Conservation (phyloP, 176 grass and related monocot species). For the Metroxylon sagu region DNA sequence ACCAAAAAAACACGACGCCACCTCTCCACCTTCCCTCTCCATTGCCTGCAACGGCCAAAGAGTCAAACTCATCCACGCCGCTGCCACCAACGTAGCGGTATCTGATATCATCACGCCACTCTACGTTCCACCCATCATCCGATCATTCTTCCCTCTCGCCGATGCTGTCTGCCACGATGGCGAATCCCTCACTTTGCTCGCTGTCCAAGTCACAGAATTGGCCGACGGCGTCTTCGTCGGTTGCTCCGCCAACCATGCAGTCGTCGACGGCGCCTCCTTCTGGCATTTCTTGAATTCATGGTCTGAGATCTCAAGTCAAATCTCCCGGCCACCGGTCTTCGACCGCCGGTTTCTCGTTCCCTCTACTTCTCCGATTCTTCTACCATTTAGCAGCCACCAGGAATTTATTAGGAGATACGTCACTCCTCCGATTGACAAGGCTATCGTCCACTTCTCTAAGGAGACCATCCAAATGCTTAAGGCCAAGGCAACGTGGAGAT, state of each 20-base stretch:
- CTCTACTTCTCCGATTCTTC: too few species aligned
- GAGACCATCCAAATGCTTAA: too few species aligned
- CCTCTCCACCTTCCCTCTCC: slow-evolving; percentile 16
- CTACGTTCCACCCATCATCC: slow-evolving; percentile 29
- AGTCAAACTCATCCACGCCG: slow-evolving; percentile 58
- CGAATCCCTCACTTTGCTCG: slow-evolving; percentile 54
- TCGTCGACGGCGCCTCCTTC: slow-evolving; percentile 86
- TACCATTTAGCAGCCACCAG: too few species aligned
- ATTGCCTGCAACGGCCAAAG: slow-evolving; percentile 71
- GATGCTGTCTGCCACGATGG: slow-evolving; percentile 68
- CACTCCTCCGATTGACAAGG: too few species aligned
- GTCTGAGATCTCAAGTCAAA: slow-evolving; percentile 15
- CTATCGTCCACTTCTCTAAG: too few species aligned
- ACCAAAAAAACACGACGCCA: background rate
- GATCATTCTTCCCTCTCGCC: slow-evolving; percentile 76
- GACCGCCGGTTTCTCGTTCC: too few species aligned
- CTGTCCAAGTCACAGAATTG: slow-evolving; percentile 81
- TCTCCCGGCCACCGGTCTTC: too few species aligned
- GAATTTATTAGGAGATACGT: too few species aligned
- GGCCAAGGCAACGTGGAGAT: slow-evolving; percentile 21
- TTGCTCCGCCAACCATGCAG: slow-evolving; percentile 64
- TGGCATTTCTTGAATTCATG: slow-evolving; percentile 88
- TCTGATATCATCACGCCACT: slow-evolving; percentile 33
- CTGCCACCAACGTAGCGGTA: slow-evolving; percentile 35
- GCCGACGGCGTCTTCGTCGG: slow-evolving; percentile 80